A percentile compares a stretch with the other conserved stretches of the same genome.
Evolutionary conservation across 805 yeast species (phyloP).

Genomic region (Lipomyces anomalus): DNA sequence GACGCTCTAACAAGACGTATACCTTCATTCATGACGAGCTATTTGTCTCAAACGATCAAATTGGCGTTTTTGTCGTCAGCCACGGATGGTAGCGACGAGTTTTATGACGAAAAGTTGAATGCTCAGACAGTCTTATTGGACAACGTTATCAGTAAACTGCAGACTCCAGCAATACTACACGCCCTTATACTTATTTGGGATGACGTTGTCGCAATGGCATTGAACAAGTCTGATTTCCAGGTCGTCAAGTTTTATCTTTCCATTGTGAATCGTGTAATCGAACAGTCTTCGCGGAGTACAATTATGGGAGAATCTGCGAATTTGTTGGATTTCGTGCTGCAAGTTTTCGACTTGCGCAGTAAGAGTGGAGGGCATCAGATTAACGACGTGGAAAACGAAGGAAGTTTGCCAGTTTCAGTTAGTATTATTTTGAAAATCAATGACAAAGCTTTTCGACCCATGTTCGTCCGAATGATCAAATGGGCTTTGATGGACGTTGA

Average conservation of each 20-base stretch:
- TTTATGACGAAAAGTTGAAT: slow-evolving; percentile 23
- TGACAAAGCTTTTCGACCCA: slow-evolving; percentile 88
- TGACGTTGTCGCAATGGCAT: slow-evolving; percentile 26
- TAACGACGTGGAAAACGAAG: not conserved
- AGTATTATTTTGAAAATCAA: slow-evolving; percentile 81
- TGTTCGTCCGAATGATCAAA: slow-evolving; percentile 75
- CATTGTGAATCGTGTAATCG: slow-evolving; percentile 10
- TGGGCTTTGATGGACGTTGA: slow-evolving; percentile 93
- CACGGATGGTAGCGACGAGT: not conserved
- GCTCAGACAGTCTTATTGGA: slow-evolving; percentile 48
- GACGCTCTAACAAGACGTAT: slow-evolving; percentile 73
- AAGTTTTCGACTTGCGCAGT: slow-evolving; percentile 34
- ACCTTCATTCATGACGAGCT: slow-evolving; percentile 76
- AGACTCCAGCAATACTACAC: slow-evolving; percentile 54
- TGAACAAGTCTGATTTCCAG: slow-evolving; percentile 28
- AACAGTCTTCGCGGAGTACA: slow-evolving; percentile 14
- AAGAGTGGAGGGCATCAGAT: not conserved
- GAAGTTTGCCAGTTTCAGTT: slow-evolving; percentile 60
- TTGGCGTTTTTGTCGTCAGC: slow-evolving; percentile 37
- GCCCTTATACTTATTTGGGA: slow-evolving; percentile 62
- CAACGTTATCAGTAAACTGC: slow-evolving; percentile 62
- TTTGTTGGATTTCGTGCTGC: slow-evolving; percentile 13
- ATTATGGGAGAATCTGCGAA: slow-evolving; percentile 14
- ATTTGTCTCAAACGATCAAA: slow-evolving; percentile 55
- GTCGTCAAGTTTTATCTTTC: slow-evolving; percentile 62